phyloP scores from a whole-genome alignment of 768 basidiomycete genomes.

The Paxillus rubicundulus region DNA sequence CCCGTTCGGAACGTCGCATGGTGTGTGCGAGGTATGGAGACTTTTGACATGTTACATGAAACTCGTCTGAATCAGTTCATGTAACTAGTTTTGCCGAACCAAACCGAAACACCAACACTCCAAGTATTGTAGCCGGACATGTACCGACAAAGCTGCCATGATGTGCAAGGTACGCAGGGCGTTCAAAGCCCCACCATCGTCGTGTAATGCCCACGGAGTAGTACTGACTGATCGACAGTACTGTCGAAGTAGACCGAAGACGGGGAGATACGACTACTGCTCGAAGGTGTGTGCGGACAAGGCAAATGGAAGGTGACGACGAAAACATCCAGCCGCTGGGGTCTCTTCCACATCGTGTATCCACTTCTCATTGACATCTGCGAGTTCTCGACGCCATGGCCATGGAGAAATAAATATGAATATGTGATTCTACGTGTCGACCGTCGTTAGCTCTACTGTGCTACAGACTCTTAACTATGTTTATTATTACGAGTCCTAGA shows the following conservation, averaged over 20 bases:
- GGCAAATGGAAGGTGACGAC: constrained; percentile 13
- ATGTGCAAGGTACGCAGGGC: constrained; percentile 21
- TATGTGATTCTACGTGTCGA: no score
- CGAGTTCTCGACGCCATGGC: no score
- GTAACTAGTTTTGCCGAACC: constrained; percentile 48
- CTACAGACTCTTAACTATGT: no score
- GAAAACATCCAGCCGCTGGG: not conserved
- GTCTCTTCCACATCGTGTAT: not conserved
- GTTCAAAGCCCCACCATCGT: not conserved
- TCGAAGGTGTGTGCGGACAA: constrained; percentile 25
- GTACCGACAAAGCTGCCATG: constrained; percentile 44
- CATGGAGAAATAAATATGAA: no score
- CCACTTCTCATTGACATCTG: not conserved
- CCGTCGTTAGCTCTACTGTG: no score
- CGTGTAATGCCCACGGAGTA: not conserved
- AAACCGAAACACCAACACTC: constrained; percentile 55
- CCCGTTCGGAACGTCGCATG: constrained; percentile 5
- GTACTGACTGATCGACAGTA: constrained; percentile 13
- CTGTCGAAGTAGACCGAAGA: constrained; percentile 21
- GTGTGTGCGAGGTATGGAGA: constrained; percentile 24
- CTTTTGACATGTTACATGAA: no score
- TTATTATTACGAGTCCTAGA: no score
- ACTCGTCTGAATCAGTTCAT: not conserved
- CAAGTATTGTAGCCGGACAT: constrained; percentile 61
- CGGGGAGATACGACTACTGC: constrained; percentile 20